Base-by-base conservation (phyloP, 208 protist genomes). In the Acanthamoeba lenticulata region DNA sequence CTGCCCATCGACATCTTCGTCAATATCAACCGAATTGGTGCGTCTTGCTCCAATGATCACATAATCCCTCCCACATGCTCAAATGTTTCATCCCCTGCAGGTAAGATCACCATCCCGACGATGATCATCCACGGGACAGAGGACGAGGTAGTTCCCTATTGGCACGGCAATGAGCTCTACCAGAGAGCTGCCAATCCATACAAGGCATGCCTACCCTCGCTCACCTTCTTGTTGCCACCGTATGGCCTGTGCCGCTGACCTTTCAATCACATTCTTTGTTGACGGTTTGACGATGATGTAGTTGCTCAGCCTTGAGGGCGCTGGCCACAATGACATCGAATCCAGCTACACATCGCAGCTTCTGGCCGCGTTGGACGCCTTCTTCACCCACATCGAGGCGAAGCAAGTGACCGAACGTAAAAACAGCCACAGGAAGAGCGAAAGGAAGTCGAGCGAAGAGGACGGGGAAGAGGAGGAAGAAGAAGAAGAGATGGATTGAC, bases 1-100 rank as follows among this genome's bases (percentile, higher is more conserved):
- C 52, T 90, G 83, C 83, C 83, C 19, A 34, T 90, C n/a, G 83
- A 90, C 24, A 90, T 90, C 29, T 90, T 90, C 40, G 83, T 90
- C n/a, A 90, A 90, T 19, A 36, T 90, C 1, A 69, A 90, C 83
- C 24, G 83, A 60, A 90, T 90, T 57, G 34, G 45, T 88, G 21
- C 29, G 0, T 5, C 17, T 1, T 1, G 2, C 34, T 27, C 24
- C 34, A n/a, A 9, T 72, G n/a, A 6, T 74, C 17, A 42, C 65
- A 27, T 60, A 60, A n/a, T 60, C 52, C 52, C 27, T 27, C 60
- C 29, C 19, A 5, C 29, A 6, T 69, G 60, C 27, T 69, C 60
- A 36, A 6, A 27, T n/a, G 27, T 5, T 69, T 5, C 17, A 29
- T 72, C 1, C 1, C 1, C 32, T 4, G 15, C 19, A 77, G 67